Base-by-base conservation (phyloP, 306 rosid species). In the Cicer yamashitae region DNA sequence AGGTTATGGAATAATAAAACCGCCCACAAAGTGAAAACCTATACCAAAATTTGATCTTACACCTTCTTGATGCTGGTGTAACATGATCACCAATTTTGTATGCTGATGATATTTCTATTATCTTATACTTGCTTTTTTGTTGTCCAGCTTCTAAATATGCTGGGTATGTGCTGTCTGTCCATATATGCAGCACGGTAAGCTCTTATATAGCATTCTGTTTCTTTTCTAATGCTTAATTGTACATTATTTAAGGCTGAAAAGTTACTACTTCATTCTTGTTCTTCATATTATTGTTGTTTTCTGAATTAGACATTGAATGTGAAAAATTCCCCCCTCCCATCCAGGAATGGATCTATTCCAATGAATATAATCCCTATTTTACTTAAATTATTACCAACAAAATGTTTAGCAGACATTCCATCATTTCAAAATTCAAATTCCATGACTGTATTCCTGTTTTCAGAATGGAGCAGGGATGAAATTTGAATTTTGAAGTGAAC, bases 101-200 rank as follows among this genome's bases (percentile, higher is more conserved):
- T 20, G 59, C 60, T 13, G 45, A 17, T 56, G 15, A 54, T 60
- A 56, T 74, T 46, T 25, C 48, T 18, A 30, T 69, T 54, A 74
- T 69, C 83, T 77, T 58, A 74, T 30, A 51, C 70, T 56, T 40
- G 11, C 41, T 20, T 53, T n/a, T 73, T 77, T 75, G 40, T 44
- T 73, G 61, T 73, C 58, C 97, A 94, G 99, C 99, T 81, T 94
- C 99, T 60, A 94, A 94, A 80, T 94, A 90, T 77, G 98, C 99
- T 5, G 99, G 99, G 47, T 94, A 94, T 71, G 89, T 94, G 67
- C 84, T 82, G 79, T 87, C 99, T 41, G 96, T 92, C 87, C 85
- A 94, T 83, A 82, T 94, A 77, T 82, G 96, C 84, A 92, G 98
- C 91, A 90, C 99, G 86, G 99, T 94, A 80, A 87, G 86, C 82